Percentiles rank a stretch among this genome's conserved stretches.
phyloP scores from a whole-genome alignment of 1,284 basidiomycete genomes.

The Sporisorium exsertum region DNA sequence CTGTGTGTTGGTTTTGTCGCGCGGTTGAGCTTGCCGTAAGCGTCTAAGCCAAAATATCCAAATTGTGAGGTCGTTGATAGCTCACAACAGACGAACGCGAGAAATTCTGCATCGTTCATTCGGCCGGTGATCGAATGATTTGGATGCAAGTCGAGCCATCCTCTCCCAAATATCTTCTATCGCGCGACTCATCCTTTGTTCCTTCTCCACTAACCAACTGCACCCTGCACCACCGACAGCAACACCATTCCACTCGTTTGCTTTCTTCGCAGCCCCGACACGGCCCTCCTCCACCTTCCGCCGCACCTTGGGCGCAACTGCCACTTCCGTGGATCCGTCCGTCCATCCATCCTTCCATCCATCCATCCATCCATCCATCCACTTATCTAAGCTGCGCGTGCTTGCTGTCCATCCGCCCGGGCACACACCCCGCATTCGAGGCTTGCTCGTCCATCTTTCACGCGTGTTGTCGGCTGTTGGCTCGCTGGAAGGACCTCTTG shows the following conservation, averaged over 20 bases:
- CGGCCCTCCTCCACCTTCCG: not conserved
- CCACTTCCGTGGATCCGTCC: not conserved
- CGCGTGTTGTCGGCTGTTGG: not conserved
- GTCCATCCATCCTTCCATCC: not conserved
- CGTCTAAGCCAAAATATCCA: not conserved
- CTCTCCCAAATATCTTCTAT: constrained; percentile 26
- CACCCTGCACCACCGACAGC: constrained; percentile 30
- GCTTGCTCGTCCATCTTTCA: not conserved
- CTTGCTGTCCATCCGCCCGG: not conserved
- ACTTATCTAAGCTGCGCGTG: not conserved
- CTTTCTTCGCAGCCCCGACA: not conserved
- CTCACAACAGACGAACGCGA: not conserved
- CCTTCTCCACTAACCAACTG: constrained; percentile 40
- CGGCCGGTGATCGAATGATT: constrained; percentile 49
- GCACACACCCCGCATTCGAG: not conserved
- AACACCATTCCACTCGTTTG: not conserved
- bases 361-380: not conserved
- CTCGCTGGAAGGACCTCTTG: not conserved
- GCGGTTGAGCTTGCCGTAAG: too few species aligned
- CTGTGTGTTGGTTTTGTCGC: too few species aligned
- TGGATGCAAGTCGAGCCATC: not conserved
- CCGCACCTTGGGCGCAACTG: not conserved
- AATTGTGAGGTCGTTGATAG: not conserved
- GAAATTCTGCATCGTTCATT: constrained; percentile 13
- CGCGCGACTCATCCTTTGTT: constrained; percentile 39